Percentiles rank a stretch among this genome's conserved stretches.
These are phyloP conservation scores for Ophiocordyceps australis DNA, from an alignment of 2,329 filamentous ascomycete genomes.

Conservation along the genomic window DNA sequence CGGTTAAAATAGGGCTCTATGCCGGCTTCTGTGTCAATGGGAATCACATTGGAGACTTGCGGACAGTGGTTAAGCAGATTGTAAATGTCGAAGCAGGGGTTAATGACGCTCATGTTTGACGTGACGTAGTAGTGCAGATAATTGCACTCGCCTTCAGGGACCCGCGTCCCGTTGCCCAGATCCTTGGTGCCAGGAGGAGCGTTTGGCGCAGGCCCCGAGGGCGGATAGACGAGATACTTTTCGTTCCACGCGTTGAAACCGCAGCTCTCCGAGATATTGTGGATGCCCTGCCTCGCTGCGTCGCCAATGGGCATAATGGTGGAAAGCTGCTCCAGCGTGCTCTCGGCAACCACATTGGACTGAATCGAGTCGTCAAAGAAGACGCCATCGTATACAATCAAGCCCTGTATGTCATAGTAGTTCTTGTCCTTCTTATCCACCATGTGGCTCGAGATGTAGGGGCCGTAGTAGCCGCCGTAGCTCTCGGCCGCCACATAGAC, in stretches of 20 bases:
- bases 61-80: constrained; percentile 58
- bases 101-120: constrained; percentile 33
- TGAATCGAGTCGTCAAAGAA: constrained; percentile 31
- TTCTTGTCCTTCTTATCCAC: constrained; percentile 44
- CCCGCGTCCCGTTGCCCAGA: constrained; percentile 9
- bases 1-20: constrained; percentile 63
- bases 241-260: constrained; percentile 43
- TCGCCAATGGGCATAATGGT: constrained; percentile 46
- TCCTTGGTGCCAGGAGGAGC: constrained; percentile 22
- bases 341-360: constrained; percentile 27
- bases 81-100: constrained; percentile 71
- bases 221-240: constrained; percentile 50
- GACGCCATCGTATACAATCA: constrained; percentile 57
- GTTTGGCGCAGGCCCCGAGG: constrained; percentile 37
- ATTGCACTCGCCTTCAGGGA: constrained; percentile 28
- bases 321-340: constrained; percentile 42
- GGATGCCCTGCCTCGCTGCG: constrained; percentile 31
- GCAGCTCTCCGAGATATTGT: constrained; percentile 33
- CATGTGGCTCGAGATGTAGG: constrained; percentile 58
- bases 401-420: constrained; percentile 50
- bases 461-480: constrained; percentile 50
- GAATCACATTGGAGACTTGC: constrained; percentile 28
- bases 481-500: constrained; percentile 57
- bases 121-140: constrained; percentile 36
- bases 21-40: constrained; percentile 47